Evolutionary conservation across 805 yeast species (phyloP), one percentile per base, ranked within the genome.

Genomic region (Pichia sporocuriosa): DNA sequence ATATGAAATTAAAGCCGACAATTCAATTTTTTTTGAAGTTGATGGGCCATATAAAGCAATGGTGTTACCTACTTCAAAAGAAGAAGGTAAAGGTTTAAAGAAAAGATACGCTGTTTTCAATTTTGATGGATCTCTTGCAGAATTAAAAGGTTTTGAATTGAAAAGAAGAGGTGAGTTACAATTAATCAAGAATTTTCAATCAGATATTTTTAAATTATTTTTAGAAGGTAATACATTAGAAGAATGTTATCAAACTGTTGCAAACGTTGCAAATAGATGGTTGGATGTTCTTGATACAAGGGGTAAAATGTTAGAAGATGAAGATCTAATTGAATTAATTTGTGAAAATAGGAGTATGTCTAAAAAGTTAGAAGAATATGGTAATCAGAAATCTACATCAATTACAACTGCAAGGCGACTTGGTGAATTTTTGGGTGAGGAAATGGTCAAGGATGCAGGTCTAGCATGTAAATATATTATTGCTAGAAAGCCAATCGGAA

Each of bases 11-110:
- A 73, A 74, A 37, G 79, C 90, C 17, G 98, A 93, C 55, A 93
- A 93, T 61, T 84, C 96, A 13, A 93, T 93, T 62, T 90, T 90
- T 65, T 93, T 93, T 52, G 99, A 93, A 59, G 96, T 94, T 16
- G 99, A 93, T 67, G 99, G 99, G 10, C 99, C 99, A 1, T 93
- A 93, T 59, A 84, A 79, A 54, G 98, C 98, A 0, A 93, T 93
- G 98, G 77, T 93, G 43, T 70, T 93, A 39, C 99, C 99, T 4
- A 88, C 97, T 0, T 90, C 97, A 0, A 86, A 87, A 49, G 98
- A 93, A 58, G 97, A 94, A 69, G 97, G 96, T 35, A 89, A 89
- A 62, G 96, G 96, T 50, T 71, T 93, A 56, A 93, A 93, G 61
- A 93, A 93, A 55, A 75, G 99, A 54, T 93, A 93, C 56, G 99